phyloP scores from a whole-genome alignment of 768 basidiomycete genomes.

The Mrakia gelida region DNA sequence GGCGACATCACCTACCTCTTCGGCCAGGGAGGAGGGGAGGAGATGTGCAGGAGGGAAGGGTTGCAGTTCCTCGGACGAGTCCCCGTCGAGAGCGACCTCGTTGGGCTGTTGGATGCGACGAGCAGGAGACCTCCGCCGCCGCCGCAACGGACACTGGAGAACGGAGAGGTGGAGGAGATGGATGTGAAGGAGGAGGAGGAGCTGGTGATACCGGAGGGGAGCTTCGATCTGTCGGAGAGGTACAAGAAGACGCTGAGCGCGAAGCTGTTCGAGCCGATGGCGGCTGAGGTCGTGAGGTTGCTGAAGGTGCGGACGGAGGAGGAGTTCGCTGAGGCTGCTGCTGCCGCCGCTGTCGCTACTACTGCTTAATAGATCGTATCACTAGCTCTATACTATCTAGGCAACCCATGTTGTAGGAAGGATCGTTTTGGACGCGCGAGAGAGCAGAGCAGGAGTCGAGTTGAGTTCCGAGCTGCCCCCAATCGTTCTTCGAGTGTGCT shows the following conservation, averaged over 20 bases:
- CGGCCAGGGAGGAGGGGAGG: slow-evolving; percentile 86
- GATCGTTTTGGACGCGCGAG: not conserved
- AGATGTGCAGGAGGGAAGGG: slow-evolving; percentile 71
- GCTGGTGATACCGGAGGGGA: slow-evolving; percentile 26
- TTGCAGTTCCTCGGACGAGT: slow-evolving; percentile 77
- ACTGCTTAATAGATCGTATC: not conserved
- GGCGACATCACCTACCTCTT: slow-evolving; percentile 93
- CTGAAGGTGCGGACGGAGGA: slow-evolving; percentile 23
- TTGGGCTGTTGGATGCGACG: slow-evolving; percentile 72
- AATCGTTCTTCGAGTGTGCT: no score
- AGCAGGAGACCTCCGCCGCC: slow-evolving; percentile 38
- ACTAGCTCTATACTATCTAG: not conserved
- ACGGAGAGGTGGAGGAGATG: slow-evolving; percentile 25
- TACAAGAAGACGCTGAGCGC: slow-evolving; percentile 68
- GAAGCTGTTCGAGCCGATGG: slow-evolving; percentile 62
- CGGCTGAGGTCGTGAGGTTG: slow-evolving; percentile 48
- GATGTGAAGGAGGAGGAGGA: slow-evolving; percentile 1
- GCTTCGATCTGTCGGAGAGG: slow-evolving; percentile 47
- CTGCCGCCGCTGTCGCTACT: no score
- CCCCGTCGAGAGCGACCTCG: slow-evolving; percentile 89
- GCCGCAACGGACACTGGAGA: slow-evolving; percentile 31
- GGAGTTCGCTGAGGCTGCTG: not conserved
- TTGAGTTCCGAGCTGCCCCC: not conserved
- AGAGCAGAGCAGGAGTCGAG: not conserved
- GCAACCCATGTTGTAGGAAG: not conserved